Conservation (phyloP, 2,329 filamentous ascomycete genomes). For the Ophiocordyceps camponoti-rufipedis region DNA sequence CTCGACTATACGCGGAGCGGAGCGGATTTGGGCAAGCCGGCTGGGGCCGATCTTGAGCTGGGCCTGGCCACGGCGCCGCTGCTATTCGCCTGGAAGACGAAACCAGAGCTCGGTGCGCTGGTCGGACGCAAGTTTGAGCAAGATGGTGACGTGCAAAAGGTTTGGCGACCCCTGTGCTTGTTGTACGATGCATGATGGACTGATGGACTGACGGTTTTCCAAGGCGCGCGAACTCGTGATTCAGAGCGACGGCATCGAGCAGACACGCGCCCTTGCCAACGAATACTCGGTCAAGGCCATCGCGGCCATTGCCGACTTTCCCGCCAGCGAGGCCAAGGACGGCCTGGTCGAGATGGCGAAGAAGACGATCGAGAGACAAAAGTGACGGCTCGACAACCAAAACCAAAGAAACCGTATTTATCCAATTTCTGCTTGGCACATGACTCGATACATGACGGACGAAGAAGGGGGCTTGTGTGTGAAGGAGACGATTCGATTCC, state of each 20-base stretch:
- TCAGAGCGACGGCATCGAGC: conserved; percentile 71
- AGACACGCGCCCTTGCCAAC: conserved; percentile 77
- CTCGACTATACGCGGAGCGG: conserved; percentile 84
- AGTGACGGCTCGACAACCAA: conserved; percentile 29
- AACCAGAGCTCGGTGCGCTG: conserved; percentile 64
- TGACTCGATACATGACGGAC: no score
- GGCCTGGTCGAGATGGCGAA: conserved; percentile 85
- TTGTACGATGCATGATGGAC: background rate
- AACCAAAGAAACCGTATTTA: background rate
- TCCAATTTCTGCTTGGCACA: background rate
- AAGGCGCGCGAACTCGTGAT: conserved; percentile 78
- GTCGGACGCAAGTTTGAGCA: conserved; percentile 80
- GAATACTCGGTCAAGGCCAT: conserved; percentile 83
- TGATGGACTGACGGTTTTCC: background rate
- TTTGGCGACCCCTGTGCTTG: conserved; percentile 27
- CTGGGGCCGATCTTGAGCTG: conserved; percentile 82
- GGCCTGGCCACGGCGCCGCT: conserved; percentile 87
- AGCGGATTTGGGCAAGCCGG: conserved; percentile 79
- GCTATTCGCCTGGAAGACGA: conserved; percentile 87
- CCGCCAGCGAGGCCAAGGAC: conserved; percentile 85
- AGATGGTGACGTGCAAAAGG: conserved; percentile 70
- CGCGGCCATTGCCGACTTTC: conserved; percentile 65
- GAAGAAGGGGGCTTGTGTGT: no score
- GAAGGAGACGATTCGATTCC: background rate
- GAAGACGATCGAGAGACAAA: conserved; percentile 77